Percentiles rank a stretch among this genome's conserved stretches.
Evolutionary conservation across 352 stramenopile genomes (phyloP).

Genomic region (Phytophthora ohioensis): DNA sequence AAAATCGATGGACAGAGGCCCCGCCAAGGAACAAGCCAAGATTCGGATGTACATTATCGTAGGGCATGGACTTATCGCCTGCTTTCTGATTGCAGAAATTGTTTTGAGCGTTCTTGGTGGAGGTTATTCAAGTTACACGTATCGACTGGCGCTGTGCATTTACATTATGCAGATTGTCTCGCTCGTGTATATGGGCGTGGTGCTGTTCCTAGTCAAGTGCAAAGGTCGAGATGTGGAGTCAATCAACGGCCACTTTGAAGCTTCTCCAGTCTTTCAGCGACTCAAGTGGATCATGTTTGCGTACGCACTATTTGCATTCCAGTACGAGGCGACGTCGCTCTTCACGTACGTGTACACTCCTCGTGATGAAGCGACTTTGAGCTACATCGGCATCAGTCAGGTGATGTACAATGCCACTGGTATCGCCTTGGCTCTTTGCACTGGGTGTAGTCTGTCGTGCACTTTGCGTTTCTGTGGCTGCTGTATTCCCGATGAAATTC

Average conservation of each 20-base stretch:
- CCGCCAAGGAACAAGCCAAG: conserved; percentile 45
- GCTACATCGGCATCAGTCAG: conserved; percentile 51
- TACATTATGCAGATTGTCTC: conserved; percentile 59
- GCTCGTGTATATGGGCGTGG: conserved; percentile 53
- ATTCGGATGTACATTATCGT: conserved; percentile 51
- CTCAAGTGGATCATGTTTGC: conserved; percentile 68
- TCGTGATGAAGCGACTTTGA: conserved; percentile 31
- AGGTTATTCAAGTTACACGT: conserved; percentile 53
- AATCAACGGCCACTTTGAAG: conserved; percentile 59
- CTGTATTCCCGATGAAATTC: conserved; percentile 58
- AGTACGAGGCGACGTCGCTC: conserved; percentile 60
- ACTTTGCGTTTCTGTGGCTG: conserved; percentile 49
- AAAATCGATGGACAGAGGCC: conserved; percentile 72
- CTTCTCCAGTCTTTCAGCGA: conserved; percentile 63
- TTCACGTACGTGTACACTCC: conserved; percentile 49
- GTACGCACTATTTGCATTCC: conserved; percentile 56
- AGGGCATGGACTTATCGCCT: conserved; percentile 40
- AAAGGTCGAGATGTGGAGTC: conserved; percentile 63
- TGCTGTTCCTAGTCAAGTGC: conserved; percentile 50
- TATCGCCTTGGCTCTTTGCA: conserved; percentile 48
- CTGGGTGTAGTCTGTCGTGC: conserved; percentile 64
- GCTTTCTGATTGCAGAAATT: conserved; percentile 41
- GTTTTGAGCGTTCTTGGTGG: conserved; percentile 33
- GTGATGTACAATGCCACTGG: conserved; percentile 52
- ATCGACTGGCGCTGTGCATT: conserved; percentile 46